Base-by-base conservation (phyloP, 192 early-diverging fungal genomes). In the Pilaira anomala region DNA sequence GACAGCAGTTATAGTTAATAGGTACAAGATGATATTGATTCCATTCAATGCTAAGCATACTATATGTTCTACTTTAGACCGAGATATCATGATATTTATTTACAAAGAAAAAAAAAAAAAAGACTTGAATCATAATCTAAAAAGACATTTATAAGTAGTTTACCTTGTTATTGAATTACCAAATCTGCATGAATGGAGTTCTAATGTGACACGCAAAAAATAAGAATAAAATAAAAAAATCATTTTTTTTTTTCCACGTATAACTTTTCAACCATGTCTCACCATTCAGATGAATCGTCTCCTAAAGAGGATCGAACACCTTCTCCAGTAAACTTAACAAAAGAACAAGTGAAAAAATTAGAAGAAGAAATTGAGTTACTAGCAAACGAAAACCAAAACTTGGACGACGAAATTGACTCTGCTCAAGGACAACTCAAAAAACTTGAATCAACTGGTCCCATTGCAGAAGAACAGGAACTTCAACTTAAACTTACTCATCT, bases 41-140 rank as follows among this genome's bases (percentile, higher is more conserved):
- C 45, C 58, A 56, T 71, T 71, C 3, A 71, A 48, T 9, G 42
- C 22, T 18, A 71, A 63, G 6, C 57, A 45, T 12, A 58, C 3
- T 3, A 71, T 46, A 52, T 71, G 58, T 41, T 71, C 63, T 4
- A 71, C 30, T 29, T 71, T 71, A 21, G 63, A 60, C 16, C 62
- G 33, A 24, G 69, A 71, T 44, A 65, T 28, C 67, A 69, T 69
- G 30, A 51, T 28, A 26, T 45, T 1, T 16, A 60, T 22, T 21
- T 3, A 46, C 48, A 49, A 30, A 57, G 13, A 16, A 21, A 2
- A 13, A 26, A 25, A 14, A 42, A 42, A 3, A 30, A 26, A 58
- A 22, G 16, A 7, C 19, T 40, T 1, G 33, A 48, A n/a, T n/a
- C 46, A n/a, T 48, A 48, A 48, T n/a, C 11, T n/a, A 40, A 14